Percentiles rank a stretch among this genome's conserved stretches.
These are phyloP conservation scores for Globisporangium yorkense DNA, from an alignment of 352 stramenopile species.

Conservation along the genomic window DNA sequence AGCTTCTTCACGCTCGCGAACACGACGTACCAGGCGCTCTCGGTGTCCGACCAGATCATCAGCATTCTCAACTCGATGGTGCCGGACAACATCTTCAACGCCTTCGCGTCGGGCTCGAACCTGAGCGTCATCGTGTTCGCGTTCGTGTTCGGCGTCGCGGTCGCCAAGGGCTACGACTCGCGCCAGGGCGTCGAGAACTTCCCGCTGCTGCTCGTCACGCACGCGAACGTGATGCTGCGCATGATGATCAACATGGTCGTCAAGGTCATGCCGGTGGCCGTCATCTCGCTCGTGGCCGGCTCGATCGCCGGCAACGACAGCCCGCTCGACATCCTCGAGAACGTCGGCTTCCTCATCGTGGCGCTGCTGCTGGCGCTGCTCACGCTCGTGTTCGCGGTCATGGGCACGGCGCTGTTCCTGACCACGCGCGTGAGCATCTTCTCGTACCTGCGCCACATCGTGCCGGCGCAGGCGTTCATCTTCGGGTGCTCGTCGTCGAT, in stretches of 20 bases:
- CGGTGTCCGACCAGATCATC: slow-evolving; percentile 68
- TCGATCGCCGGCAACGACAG: slow-evolving; percentile 52
- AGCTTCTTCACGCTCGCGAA: slow-evolving; percentile 33
- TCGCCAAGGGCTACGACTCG: slow-evolving; percentile 54
- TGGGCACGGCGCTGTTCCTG: slow-evolving; percentile 47
- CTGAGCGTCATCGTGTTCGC: slow-evolving; percentile 76
- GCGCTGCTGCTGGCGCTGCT: slow-evolving; percentile 41
- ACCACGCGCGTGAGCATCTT: slow-evolving; percentile 60
- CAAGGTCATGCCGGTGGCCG: slow-evolving; percentile 55
- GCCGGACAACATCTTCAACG: slow-evolving; percentile 66
- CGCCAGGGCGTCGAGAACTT: slow-evolving; percentile 53
- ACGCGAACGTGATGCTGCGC: slow-evolving; percentile 61
- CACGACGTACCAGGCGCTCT: slow-evolving; percentile 34
- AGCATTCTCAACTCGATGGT: slow-evolving; percentile 56
- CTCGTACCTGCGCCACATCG: slow-evolving; percentile 55
- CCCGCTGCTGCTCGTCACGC: slow-evolving; percentile 52
- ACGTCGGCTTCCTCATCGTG: slow-evolving; percentile 42
- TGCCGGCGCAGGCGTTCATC: slow-evolving; percentile 73
- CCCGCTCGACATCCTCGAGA: slow-evolving; percentile 35
- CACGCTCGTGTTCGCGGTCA: slow-evolving; percentile 41
- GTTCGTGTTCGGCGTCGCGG: slow-evolving; percentile 53
- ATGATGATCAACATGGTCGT: slow-evolving; percentile 72
- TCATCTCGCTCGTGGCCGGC: slow-evolving; percentile 68
- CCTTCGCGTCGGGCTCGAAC: slow-evolving; percentile 46
- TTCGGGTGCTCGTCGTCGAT: slow-evolving; percentile 78